Evolutionary conservation across 257 asterid species (phyloP), one percentile per base, ranked within the genome.

Genomic region (Dorcoceras hygrometricum): DNA sequence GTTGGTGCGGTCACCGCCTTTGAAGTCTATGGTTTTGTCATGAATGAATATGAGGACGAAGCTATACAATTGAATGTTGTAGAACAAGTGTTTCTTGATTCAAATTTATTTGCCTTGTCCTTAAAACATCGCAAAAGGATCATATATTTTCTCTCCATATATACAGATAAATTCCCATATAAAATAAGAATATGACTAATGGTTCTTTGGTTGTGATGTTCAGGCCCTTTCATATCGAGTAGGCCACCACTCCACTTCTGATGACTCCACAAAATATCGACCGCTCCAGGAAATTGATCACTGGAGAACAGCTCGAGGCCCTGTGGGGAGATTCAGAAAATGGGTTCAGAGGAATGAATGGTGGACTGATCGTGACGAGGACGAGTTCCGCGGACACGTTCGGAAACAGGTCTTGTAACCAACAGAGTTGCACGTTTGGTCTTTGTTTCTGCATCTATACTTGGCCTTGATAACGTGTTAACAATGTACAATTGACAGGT

Each of bases 221-320:
- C 34, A 92, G 96, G 88, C 94, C 63, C 84, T 90, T 11, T 81
- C 96, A 1, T 93, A 93, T 69, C 81, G 97, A 64, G 96, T 88
- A 7, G 87, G 97, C 5, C 99, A 93, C 80, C 97, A 90, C 79
- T 88, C 99, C 2, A 90, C 97, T 14, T 90, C 99, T 0, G 97
- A 90, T 57, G 97, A 93, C 59, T 93, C 99, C 23, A 90, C 99
- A 69, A 94, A 87, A 76, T 94, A 94, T 22, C 85, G 99, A 29
- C 54, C 90, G 6, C 8, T 69, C 10, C 32, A 77, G 8, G 99
- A 94, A 75, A 94, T 94, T 1, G 92, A 90, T 32, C 86, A 85
- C 70, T 94, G 97, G 99, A 85, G 29, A 77, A 85, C 80, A n/a
- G 80, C 80, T 0, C 73, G 78, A 71, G 80, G 61, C 74, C 99